phyloP scores from a whole-genome alignment of 2,329 filamentous ascomycete genomes.

The Cercospora sp. region DNA sequence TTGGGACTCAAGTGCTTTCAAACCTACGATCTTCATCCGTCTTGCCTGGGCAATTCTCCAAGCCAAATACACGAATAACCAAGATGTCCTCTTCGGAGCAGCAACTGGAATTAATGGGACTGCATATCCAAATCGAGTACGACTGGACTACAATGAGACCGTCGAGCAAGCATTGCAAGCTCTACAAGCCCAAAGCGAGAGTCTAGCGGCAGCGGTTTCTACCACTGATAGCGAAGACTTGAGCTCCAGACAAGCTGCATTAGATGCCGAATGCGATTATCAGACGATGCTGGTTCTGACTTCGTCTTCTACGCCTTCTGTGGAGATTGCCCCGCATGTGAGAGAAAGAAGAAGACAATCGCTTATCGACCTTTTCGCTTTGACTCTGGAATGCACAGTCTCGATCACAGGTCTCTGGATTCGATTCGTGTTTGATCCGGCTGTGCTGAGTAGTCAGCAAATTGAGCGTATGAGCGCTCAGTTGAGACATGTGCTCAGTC shows the following conservation, averaged over 20 bases:
- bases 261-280: conserved; percentile 51
- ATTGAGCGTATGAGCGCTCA: conserved; percentile 9
- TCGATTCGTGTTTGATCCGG: conserved; percentile 10
- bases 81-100: conserved; percentile 21
- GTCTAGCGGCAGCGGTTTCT: not conserved
- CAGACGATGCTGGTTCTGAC: conserved; percentile 50
- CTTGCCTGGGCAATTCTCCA: conserved; percentile 20
- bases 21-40: conserved; percentile 14
- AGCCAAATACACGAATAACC: conserved; percentile 7
- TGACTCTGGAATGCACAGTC: conserved; percentile 13
- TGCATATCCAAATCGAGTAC: not conserved
- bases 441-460: conserved; percentile 7
- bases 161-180: not conserved
- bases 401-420: conserved; percentile 12
- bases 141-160: not conserved
- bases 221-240: not conserved
- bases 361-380: conserved; percentile 4
- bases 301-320: not conserved
- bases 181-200: conserved; percentile 2
- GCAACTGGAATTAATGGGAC: conserved; percentile 10
- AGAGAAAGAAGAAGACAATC: conserved; percentile 8
- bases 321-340: not conserved
- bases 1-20: conserved; percentile 21
- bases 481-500: conserved; percentile 14
- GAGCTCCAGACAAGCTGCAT: not conserved